phyloP scores from a whole-genome alignment of 1,284 basidiomycete genomes.

The Microbotryum violaceum region DNA sequence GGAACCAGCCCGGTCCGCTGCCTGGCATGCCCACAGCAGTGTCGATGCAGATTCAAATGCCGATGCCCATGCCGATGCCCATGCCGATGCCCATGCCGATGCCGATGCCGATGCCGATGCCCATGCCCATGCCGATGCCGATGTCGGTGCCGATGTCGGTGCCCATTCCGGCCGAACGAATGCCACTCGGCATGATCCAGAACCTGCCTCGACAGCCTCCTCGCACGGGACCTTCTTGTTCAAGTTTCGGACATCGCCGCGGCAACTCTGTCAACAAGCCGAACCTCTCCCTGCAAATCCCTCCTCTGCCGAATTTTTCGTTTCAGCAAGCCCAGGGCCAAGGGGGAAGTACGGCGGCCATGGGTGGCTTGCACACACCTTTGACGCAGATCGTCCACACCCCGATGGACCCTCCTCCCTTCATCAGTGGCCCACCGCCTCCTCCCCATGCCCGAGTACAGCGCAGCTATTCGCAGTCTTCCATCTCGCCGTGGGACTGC shows the following conservation, averaged over 20 bases:
- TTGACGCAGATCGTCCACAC: conserved; percentile 28
- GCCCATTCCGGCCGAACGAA: neutral
- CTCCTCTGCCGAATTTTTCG: conserved; percentile 16
- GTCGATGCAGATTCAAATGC: no score
- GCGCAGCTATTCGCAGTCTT: neutral
- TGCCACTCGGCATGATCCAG: neutral
- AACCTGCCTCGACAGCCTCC: neutral
- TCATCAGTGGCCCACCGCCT: neutral
- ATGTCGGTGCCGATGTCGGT: neutral
- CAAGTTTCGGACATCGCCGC: neutral
- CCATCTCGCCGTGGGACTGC: neutral
- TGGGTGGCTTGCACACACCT: conserved; percentile 7
- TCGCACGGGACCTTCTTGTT: neutral
- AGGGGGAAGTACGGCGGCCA: neutral
- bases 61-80: neutral
- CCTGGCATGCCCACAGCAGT: neutral
- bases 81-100: neutral
- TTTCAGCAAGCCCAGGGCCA: neutral
- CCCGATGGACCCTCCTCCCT: conserved; percentile 21
- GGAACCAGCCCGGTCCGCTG: neutral
- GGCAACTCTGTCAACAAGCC: conserved; percentile 12
- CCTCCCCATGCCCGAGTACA: neutral
- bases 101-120: neutral
- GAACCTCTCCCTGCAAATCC: conserved; percentile 28
- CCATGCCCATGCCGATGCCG: neutral